Base-by-base conservation (phyloP, 1,284 basidiomycete species). In the Boletus mariae region DNA sequence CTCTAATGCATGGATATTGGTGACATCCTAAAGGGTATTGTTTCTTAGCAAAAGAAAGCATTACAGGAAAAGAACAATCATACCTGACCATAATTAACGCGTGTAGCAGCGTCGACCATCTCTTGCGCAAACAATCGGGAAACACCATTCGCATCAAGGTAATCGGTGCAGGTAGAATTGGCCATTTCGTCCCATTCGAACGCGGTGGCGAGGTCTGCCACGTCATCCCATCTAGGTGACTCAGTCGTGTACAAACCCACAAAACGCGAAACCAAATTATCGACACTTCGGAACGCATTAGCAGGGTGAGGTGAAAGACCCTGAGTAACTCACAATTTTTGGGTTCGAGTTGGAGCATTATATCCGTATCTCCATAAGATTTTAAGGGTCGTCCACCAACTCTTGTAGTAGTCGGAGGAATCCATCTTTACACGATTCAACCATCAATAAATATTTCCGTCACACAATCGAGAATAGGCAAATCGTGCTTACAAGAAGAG, bases 21-120 rank as follows among this genome's bases (percentile, higher is more conserved):
- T 78, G 20, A 84, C 79, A 64, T 94, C 83, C 78, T 90, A 51
- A 29, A 47, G 41, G 2, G 34, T 12, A 38, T 51, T 23, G 32
- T 40, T 35, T 40, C 26, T 41, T 25, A 28, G 43, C 42, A n/a
- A 32, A 45, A 25, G 11, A 26, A 9, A 20, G 1, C 31, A 41
- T 34, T 53, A 51, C 5, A 25, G 35, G 3, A 31, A 20, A 26
- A 29, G 17, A 40, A 34, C 37, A 25, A n/a, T 58, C 77, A 52
- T 59, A 87, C 90, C 75, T 90, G 88, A 25, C 84, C 92, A 64
- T 95, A 95, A 70, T 98, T 98, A 44, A 94, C 92, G 17, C 94
- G 79, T 8, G 92, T 92, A 4, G 86, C 84, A 2, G 85, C 88
- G 57, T 93, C 92, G 46, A 95, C 78, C 49, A 97, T 72, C 71